Base-by-base conservation (phyloP, 208 protist species). In the Leptomonas pyrrhocoris region DNA sequence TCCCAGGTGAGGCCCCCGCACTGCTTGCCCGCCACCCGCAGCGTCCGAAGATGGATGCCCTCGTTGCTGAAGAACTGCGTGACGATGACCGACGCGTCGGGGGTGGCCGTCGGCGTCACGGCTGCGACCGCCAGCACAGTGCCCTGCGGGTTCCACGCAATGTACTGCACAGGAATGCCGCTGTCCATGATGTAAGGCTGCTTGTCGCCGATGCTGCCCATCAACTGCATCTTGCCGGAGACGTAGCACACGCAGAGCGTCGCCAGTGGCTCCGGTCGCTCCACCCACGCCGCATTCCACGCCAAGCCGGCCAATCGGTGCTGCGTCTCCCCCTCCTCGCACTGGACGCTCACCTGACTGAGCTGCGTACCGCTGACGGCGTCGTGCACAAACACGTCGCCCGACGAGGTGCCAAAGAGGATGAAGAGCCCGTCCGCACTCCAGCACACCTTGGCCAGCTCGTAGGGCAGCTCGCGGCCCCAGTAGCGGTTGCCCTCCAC, bases 401-500 rank as follows among this genome's bases (percentile, higher is more conserved):
- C 94, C 12, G 56, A 61, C 34, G 76, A 68, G 13, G 94, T 98
- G 67, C 94, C 94, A 57, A 99, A 97, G 19, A 99, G 80, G 25
- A 98, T 87, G 61, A 79, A 88, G 42, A 84, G 79, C 42, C 91
- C 90, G 74, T 99, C 96, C 0, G 98, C 94, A 60, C 97, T 98
- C 97, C 98, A 99, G 66, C 92, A 86, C 48, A 98, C 88, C 55
- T 94, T 84, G 19, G 76, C 59, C 34, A 99, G 89, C 68, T 92
- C 67, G 73, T 80, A 77, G 62, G 95, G 86, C 34, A 98, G 73
- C 67, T 98, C 96, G 59, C 95, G 95, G 51, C 96, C 97, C 98
- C 98, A 99, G 56, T 97, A 64, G 18, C 98, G 85, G 60, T 96
- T 98, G 42, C 98, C 97, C 61, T 98, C 96, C 1, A 98, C 97